These are phyloP conservation scores for Rutstroemia sp. DNA, from an alignment of 2,329 filamentous ascomycete species.

Conservation along the genomic window DNA sequence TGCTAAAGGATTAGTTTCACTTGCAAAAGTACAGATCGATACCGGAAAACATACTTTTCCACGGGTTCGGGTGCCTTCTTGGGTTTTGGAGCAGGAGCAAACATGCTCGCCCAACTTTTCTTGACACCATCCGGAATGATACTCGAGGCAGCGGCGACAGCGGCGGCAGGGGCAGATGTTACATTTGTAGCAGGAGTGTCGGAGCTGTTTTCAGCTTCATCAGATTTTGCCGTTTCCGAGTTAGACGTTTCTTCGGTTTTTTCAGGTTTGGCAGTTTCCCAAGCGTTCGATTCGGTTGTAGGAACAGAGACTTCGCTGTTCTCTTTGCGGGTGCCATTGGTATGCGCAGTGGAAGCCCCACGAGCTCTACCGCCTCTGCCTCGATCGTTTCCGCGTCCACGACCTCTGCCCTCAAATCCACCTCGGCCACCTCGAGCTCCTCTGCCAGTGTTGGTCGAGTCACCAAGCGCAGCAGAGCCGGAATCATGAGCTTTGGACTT, in stretches of 20 bases:
- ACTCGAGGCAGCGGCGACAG: slow-evolving; percentile 31
- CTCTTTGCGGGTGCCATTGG: slow-evolving; percentile 58
- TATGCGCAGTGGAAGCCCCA: slow-evolving; percentile 52
- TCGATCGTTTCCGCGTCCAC: slow-evolving; percentile 56
- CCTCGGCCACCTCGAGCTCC: slow-evolving; percentile 50
- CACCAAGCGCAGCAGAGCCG: slow-evolving; percentile 42
- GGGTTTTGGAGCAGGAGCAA: slow-evolving; percentile 49
- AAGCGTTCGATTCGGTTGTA: slow-evolving; percentile 61
- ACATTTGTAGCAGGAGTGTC: slow-evolving; percentile 30
- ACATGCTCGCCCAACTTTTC: slow-evolving; percentile 72
- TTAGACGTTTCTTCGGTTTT: background rate
- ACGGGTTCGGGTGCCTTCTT: slow-evolving; percentile 42
- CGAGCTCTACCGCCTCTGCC: slow-evolving; percentile 51
- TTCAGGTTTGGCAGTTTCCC: slow-evolving; percentile 42
- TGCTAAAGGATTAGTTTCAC: slow-evolving; percentile 17
- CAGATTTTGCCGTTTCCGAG: slow-evolving; percentile 28
- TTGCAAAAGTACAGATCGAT: slow-evolving; percentile 5
- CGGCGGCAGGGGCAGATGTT: slow-evolving; percentile 30
- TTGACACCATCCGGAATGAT: slow-evolving; percentile 34
- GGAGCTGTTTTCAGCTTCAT: slow-evolving; percentile 29
- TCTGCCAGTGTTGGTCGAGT: slow-evolving; percentile 38
- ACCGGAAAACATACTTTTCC: slow-evolving; percentile 21
- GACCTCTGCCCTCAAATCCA: slow-evolving; percentile 52
- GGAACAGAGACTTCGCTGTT: slow-evolving; percentile 53
- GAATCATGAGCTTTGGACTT: slow-evolving; percentile 60